Conservation (phyloP, 345 rosid species). For the Melaleuca quinquenervia region DNA sequence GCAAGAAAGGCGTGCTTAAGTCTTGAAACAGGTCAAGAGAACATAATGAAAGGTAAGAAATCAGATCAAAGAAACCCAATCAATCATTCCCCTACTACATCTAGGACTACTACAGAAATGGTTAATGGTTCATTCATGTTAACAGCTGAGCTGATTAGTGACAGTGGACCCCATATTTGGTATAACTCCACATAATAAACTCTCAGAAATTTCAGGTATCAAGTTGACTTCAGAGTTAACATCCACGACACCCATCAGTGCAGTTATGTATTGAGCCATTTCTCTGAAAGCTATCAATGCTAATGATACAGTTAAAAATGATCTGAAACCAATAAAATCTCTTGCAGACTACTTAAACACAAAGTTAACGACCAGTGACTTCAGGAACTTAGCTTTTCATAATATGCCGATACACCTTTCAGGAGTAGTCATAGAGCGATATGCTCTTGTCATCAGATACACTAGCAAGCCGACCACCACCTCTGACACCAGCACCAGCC, state of each 20-base stretch:
- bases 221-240: neutral
- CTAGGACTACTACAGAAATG: neutral
- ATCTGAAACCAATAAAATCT: neutral
- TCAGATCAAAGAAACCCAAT: neutral
- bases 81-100: neutral
- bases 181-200: neutral
- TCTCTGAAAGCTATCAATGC: neutral
- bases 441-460: slow-evolving; percentile 95
- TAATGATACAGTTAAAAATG: neutral
- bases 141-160: neutral
- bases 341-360: neutral
- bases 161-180: neutral
- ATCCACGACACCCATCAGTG: neutral
- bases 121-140: neutral
- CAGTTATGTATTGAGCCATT: neutral
- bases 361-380: neutral
- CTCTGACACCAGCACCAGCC: slow-evolving; percentile 23
- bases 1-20: neutral
- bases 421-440: slow-evolving; percentile 77
- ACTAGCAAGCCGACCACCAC: slow-evolving; percentile 63
- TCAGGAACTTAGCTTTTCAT: neutral
- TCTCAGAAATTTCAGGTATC: neutral
- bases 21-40: neutral
- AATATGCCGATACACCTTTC: neutral
- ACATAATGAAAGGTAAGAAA: neutral